Percentiles rank a stretch among this genome's conserved stretches.
Conservation (phyloP, 768 basidiomycete species). For the Pulveroboletus ravenelii region DNA sequence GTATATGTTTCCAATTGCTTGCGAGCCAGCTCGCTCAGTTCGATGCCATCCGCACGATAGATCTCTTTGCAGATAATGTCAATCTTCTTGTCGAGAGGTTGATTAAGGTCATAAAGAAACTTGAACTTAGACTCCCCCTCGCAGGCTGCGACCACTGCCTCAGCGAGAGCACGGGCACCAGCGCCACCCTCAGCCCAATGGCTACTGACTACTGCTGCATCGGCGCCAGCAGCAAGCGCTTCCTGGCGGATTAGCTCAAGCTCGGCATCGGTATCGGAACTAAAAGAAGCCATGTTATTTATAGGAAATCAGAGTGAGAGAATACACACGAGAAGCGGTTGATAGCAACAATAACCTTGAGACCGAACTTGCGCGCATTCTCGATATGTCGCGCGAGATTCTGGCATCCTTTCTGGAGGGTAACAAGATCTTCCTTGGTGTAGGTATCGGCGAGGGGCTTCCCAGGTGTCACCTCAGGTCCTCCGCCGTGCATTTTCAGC, state of each 20-base stretch:
- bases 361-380: conserved; percentile 91
- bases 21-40: conserved; percentile 78
- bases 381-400: conserved; percentile 92
- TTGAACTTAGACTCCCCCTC: conserved; percentile 81
- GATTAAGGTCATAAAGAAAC: conserved; percentile 86
- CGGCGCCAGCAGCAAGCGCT: conserved; percentile 81
- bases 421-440: conserved; percentile 87
- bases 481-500: conserved; percentile 99
- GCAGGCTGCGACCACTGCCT: conserved; percentile 87
- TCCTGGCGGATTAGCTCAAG: conserved; percentile 77
- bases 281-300: conserved; percentile 26
- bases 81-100: conserved; percentile 87
- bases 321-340: conserved; percentile 86
- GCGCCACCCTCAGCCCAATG: conserved; percentile 97
- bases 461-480: conserved; percentile 93
- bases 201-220: conserved; percentile 91
- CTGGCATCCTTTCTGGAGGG: conserved; percentile 85
- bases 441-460: conserved; percentile 93
- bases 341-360: conserved; percentile 95
- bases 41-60: conserved; percentile 90
- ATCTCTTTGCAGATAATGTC: conserved; percentile 81
- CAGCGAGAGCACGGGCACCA: conserved; percentile 84
- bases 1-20: conserved; percentile 90
- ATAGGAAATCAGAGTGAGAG: not conserved
- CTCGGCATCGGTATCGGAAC: conserved; percentile 87